Conservation (phyloP, 129 eudicot species). For the Escallonia rubra region DNA sequence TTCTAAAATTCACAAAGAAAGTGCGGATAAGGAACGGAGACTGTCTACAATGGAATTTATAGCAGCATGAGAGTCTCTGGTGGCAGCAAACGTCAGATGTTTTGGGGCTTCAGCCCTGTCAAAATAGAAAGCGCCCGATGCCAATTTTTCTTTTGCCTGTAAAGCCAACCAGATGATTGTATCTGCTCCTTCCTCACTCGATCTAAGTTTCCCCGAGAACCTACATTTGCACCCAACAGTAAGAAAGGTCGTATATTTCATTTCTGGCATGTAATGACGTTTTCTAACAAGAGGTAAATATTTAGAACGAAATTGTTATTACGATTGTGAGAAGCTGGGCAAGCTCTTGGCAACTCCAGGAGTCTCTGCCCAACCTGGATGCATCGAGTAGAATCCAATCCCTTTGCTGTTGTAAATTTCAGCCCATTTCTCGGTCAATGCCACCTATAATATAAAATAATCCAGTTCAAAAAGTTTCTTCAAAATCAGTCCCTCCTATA, state of each 20-base stretch:
- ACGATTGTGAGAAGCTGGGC: conserved; percentile 71
- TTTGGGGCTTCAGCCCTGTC: conserved; percentile 83
- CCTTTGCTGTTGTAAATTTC: conserved; percentile 55
- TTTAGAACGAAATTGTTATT: conserved; percentile 9
- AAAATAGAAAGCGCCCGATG: conserved; percentile 73
- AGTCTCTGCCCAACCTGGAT: conserved; percentile 97
- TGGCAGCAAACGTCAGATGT: conserved; percentile 60
- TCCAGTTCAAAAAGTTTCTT: too few relatives aligned
- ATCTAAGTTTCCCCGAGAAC: conserved; percentile 64
- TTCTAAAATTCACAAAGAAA: conserved; percentile 22
- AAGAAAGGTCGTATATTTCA: too few relatives aligned
- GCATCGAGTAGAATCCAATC: conserved; percentile 88
- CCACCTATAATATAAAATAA: conserved; percentile 31
- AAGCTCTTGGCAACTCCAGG: conserved; percentile 83
- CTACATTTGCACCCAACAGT: conserved; percentile 29
- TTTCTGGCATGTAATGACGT: too few relatives aligned
- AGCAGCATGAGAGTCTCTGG: conserved; percentile 44
- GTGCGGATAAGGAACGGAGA: conserved; percentile 44
- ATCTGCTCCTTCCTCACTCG: conserved; percentile 91
- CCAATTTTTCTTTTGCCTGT: conserved; percentile 71
- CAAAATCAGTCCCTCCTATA: too few relatives aligned
- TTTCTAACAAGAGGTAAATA: background rate
- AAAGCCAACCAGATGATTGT: conserved; percentile 81
- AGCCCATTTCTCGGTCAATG: conserved; percentile 94
- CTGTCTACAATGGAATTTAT: conserved; percentile 50